phyloP scores from a whole-genome alignment of 345 rosid species.

The Carallia brachiata region DNA sequence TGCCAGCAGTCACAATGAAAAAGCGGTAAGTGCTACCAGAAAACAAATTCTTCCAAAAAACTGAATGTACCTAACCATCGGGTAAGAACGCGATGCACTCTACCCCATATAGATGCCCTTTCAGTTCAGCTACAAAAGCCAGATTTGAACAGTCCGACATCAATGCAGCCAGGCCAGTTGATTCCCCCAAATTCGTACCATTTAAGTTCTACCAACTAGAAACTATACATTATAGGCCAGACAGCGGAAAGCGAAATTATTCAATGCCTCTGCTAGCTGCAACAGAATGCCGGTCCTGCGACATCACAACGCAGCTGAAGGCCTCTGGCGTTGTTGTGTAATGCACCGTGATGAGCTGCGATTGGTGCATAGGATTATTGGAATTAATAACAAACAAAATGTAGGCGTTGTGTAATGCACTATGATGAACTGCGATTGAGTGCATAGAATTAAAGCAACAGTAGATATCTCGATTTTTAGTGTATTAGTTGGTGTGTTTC shows the following conservation, averaged over 20 bases:
- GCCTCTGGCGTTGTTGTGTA: constrained; percentile 48
- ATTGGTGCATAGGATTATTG: neutral
- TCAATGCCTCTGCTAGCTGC: constrained; percentile 72
- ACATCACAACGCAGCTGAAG: constrained; percentile 59
- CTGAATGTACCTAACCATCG: constrained; percentile 48
- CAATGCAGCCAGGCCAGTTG: no score
- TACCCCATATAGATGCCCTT: constrained; percentile 31
- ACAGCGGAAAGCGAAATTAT: neutral
- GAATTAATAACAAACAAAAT: no score
- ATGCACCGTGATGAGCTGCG: constrained; percentile 28
- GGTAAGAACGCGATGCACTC: constrained; percentile 80
- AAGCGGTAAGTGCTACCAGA: neutral
- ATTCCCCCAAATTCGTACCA: no score
- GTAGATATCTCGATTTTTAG: no score
- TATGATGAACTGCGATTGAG: constrained; percentile 55
- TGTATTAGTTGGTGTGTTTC: no score
- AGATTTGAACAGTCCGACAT: no score
- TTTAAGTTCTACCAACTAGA: no score
- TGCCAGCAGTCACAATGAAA: constrained; percentile 66
- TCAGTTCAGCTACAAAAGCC: no score
- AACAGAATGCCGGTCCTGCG: constrained; percentile 56
- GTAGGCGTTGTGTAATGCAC: constrained; percentile 23
- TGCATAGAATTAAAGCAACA: neutral
- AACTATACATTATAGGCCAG: no score
- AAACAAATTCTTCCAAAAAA: neutral